Conservation (phyloP, 2,329 filamentous ascomycete species). For the Aureobasidium leucospermi region DNA sequence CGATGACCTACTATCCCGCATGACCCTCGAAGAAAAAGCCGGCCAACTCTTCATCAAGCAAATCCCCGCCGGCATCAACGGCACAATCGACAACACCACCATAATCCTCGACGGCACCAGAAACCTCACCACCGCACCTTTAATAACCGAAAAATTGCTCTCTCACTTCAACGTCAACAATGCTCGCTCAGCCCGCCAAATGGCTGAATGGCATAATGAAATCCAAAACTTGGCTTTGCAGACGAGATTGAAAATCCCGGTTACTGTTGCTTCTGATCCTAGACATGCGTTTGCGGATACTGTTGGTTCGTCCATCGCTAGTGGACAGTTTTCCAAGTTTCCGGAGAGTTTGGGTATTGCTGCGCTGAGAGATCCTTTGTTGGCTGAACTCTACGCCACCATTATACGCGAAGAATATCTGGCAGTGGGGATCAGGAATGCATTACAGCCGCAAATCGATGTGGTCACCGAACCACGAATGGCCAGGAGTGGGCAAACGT, state of each 20-base stretch:
- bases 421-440: slow-evolving; percentile 64
- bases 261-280: slow-evolving; percentile 32
- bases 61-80: slow-evolving; percentile 30
- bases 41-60: slow-evolving; percentile 43
- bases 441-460: slow-evolving; percentile 65
- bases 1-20: slow-evolving; percentile 59
- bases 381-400: slow-evolving; percentile 58
- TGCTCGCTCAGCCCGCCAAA: slow-evolving; percentile 58
- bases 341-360: slow-evolving; percentile 56
- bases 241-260: neutral
- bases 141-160: slow-evolving; percentile 63
- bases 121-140: slow-evolving; percentile 45
- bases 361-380: slow-evolving; percentile 62
- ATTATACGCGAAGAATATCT: slow-evolving; percentile 59
- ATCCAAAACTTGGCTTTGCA: neutral
- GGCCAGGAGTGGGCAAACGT: slow-evolving; percentile 67
- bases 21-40: slow-evolving; percentile 69
- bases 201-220: slow-evolving; percentile 32
- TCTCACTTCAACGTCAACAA: slow-evolving; percentile 58
- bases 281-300: slow-evolving; percentile 62
- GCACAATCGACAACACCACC: slow-evolving; percentile 2
- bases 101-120: neutral
- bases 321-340: slow-evolving; percentile 73
- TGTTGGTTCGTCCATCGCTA: slow-evolving; percentile 63
- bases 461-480: slow-evolving; percentile 64